Evolutionary conservation across 2,329 filamentous ascomycete species (phyloP).

Genomic region (Alternaria brassicicola): DNA sequence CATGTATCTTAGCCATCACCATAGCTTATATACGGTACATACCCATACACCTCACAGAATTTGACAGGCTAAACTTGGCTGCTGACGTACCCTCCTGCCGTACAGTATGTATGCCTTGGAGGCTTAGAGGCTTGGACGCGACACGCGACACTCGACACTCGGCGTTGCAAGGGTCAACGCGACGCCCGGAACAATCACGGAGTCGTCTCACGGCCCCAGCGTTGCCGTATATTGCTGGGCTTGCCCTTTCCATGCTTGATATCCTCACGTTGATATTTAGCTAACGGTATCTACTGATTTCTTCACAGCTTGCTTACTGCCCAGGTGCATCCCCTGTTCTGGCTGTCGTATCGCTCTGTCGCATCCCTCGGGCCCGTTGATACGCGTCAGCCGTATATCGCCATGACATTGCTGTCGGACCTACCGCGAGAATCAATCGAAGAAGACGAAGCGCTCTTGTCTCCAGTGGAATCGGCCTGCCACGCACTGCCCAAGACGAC

Average conservation of each 20-base stretch:
- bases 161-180: neutral
- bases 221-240: neutral
- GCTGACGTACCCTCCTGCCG: conserved; percentile 2
- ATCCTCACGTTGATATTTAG: neutral
- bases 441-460: conserved; percentile 28
- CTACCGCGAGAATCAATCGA: conserved; percentile 23
- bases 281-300: neutral
- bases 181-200: neutral
- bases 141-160: neutral
- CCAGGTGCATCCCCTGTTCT: neutral
- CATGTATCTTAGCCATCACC: too few species aligned
- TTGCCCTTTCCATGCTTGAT: neutral
- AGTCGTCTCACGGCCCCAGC: neutral
- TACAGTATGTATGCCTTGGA: too few species aligned
- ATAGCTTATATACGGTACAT: too few species aligned
- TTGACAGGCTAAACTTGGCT: conserved; percentile 1
- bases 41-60: too few species aligned
- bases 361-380: neutral
- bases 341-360: neutral
- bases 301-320: neutral
- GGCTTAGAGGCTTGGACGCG: neutral
- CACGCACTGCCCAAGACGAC: conserved; percentile 1
- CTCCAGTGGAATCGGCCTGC: conserved; percentile 13
- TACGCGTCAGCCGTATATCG: neutral
- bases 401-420: conserved; percentile 14